Base-by-base conservation (phyloP, 2,329 filamentous ascomycete genomes). In the Aureobasidium sp. region DNA sequence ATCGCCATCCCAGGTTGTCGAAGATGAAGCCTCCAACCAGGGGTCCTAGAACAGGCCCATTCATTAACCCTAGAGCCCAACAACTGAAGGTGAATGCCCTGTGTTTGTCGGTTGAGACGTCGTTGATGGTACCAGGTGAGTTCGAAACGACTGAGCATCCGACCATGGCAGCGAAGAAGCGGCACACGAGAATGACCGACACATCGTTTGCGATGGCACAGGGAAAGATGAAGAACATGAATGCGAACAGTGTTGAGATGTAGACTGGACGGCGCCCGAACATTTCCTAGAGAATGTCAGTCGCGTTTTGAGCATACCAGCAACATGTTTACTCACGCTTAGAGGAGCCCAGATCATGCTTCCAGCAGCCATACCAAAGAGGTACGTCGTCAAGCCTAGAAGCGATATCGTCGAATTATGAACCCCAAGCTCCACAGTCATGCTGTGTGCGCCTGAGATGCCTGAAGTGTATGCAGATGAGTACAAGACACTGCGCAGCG, bases 1-100 rank as follows among this genome's bases (percentile, higher is more conserved):
- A 63, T 13, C 62, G 37, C 62, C 62, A 63, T 7, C 62, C 62
- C 8, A 62, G 21, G 21, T 44, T 44, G 5, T 62, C 39, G 16
- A 49, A 50, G 2, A 45, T 34, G 25, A 62, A 63, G 6, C 62
- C 62, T 8, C 59, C 62, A 9, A 63, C 36, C 3, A 63, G 11
- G 0, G 62, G 62, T 2, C 62, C 62, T 1, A 63, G 10, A 3
- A 57, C 50, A 2, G 62, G 62, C 2, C 59, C 62, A 69, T 94
- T 94, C 70, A 94, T 81, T 0, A 90, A 89, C 0, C 89, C 90
- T 59, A 94, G 83, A 63, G 81, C 83, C 84, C 89, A 95, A 36
- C 93, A 78, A 5, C 86, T 89, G 73, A 95, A 88, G 54, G 86
- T 86, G 15, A 91, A 75, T 3, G 89, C 89, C 13, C 91, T 85